phyloP scores from a whole-genome alignment of 2,329 filamentous ascomycete genomes.

The Neopestalotiopsis sp. region DNA sequence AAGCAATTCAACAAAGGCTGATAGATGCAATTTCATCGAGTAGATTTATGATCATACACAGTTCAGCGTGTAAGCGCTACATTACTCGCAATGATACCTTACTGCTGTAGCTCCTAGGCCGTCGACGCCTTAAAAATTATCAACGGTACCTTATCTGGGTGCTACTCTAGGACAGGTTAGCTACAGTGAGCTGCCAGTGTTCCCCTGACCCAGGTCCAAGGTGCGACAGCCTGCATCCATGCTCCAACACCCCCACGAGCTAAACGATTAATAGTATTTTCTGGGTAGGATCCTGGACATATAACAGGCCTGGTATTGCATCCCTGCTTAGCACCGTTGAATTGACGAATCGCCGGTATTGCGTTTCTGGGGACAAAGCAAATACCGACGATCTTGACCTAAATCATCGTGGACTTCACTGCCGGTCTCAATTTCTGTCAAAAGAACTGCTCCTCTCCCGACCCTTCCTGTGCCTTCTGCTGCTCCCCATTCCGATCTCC shows the following conservation, averaged over 20 bases:
- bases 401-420: slow-evolving; percentile 1
- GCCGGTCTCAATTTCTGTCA: slow-evolving; percentile 7
- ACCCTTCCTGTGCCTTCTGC: neutral
- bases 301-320: slow-evolving; percentile 6
- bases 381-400: slow-evolving; percentile 10
- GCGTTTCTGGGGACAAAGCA: neutral
- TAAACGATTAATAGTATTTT: neutral
- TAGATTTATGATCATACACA: too few relatives aligned
- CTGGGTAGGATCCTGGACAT: neutral
- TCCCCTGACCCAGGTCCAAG: neutral
- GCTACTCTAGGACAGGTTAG: too few relatives aligned
- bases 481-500: neutral
- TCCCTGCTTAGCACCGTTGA: neutral
- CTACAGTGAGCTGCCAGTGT: too few relatives aligned
- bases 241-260: neutral
- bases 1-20: too few relatives aligned
- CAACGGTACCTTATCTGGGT: too few relatives aligned
- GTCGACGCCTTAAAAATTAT: too few relatives aligned
- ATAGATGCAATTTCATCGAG: too few relatives aligned
- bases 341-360: neutral
- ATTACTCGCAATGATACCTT: too few relatives aligned
- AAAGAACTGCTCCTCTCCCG: neutral
- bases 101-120: too few relatives aligned
- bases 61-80: too few relatives aligned
- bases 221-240: neutral